These are phyloP conservation scores for Peronospora farinosa DNA, from an alignment of 352 stramenopile genomes.

Conservation along the genomic window DNA sequence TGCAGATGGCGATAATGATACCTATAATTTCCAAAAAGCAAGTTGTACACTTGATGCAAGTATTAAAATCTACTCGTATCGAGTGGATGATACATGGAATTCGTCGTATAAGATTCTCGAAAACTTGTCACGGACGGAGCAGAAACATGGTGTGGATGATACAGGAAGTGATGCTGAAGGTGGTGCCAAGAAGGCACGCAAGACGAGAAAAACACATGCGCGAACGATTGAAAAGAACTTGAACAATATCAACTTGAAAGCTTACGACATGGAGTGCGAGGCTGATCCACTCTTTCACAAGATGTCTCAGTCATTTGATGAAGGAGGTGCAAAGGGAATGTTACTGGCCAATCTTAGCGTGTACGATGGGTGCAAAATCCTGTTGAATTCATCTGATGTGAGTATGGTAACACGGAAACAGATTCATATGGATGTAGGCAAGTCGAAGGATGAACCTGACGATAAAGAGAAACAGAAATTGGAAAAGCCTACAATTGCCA, in stretches of 20 bases:
- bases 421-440: conserved; percentile 20
- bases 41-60: conserved; percentile 96
- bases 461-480: conserved; percentile 3
- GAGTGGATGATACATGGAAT: conserved; percentile 96
- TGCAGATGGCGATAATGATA: conserved; percentile 39
- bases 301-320: conserved; percentile 90
- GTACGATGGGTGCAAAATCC: conserved; percentile 85
- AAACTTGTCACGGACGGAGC: conserved; percentile 89
- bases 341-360: conserved; percentile 87
- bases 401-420: conserved; percentile 51
- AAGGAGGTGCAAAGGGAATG: conserved; percentile 88
- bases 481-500: conserved; percentile 6
- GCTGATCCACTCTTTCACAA: conserved; percentile 90
- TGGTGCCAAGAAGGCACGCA: conserved; percentile 28
- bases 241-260: conserved; percentile 84
- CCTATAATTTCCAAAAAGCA: conserved; percentile 96
- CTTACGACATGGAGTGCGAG: conserved; percentile 82
- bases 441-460: conserved; percentile 11
- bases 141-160: conserved; percentile 38
- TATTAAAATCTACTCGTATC: conserved; percentile 99
- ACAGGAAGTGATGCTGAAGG: conserved; percentile 28
- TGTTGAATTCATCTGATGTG: conserved; percentile 75
- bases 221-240: conserved; percentile 85
- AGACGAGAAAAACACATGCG: conserved; percentile 41
- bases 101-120: conserved; percentile 97